Evolutionary conservation across 495 filamentous ascomycete species (phyloP).

Genomic region (Umbilicaria muhlenbergii): DNA sequence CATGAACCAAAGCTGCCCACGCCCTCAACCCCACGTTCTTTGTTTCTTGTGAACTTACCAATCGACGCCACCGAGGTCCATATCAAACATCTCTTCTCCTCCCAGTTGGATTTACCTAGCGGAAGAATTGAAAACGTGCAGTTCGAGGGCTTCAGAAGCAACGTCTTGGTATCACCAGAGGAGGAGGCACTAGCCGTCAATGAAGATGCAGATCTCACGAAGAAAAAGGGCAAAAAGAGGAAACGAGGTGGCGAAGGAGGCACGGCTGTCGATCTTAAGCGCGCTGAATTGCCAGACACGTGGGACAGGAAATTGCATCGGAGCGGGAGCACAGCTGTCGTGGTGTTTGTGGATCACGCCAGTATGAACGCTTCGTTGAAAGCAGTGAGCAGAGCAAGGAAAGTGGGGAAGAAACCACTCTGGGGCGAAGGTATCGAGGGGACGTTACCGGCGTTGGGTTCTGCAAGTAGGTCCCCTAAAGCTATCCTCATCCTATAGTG

Average conservation of each 20-base stretch:
- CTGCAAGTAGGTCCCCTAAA: slow-evolving; percentile 22
- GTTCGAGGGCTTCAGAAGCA: slow-evolving; percentile 42
- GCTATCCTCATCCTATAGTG: slow-evolving; percentile 1
- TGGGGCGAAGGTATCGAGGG: slow-evolving; percentile 51
- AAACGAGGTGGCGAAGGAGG: slow-evolving; percentile 37
- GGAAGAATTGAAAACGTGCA: slow-evolving; percentile 59
- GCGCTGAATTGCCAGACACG: slow-evolving; percentile 46
- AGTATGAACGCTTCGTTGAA: slow-evolving; percentile 59
- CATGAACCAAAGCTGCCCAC: slow-evolving; percentile 67
- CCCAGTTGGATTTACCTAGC: slow-evolving; percentile 42
- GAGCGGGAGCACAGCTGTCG: slow-evolving; percentile 63
- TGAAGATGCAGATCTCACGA: slow-evolving; percentile 26
- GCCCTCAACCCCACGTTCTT: slow-evolving; percentile 50
- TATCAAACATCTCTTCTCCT: slow-evolving; percentile 55
- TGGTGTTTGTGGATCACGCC: slow-evolving; percentile 66
- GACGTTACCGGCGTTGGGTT: slow-evolving; percentile 40
- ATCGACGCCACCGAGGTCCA: slow-evolving; percentile 67
- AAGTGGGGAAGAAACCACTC: slow-evolving; percentile 35
- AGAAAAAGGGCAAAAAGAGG: slow-evolving; percentile 46
- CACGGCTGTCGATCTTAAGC: slow-evolving; percentile 32
- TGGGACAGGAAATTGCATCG: slow-evolving; percentile 62
- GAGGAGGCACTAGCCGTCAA: slow-evolving; percentile 5
- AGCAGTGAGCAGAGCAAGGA: slow-evolving; percentile 45
- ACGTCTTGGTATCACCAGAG: background rate
- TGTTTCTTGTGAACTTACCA: slow-evolving; percentile 81